Evolutionary conservation across 169 alveolate genomes (phyloP), one percentile per base, ranked within the genome.

Genomic region (Haemoproteus tartakovskyi): DNA sequence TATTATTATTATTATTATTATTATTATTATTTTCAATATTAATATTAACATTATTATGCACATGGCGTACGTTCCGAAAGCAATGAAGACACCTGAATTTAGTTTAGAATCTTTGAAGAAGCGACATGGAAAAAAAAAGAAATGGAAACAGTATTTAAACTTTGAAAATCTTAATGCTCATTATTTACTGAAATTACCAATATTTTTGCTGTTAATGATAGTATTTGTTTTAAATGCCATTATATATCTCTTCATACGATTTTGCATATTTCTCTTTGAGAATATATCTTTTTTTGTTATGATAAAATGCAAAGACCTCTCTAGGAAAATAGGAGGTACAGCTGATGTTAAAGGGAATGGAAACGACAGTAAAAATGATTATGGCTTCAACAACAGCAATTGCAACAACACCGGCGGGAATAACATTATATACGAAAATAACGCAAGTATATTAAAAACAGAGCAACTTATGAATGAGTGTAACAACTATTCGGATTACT

Each of bases 61-160:
- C n/a, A n/a, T n/a, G n/a, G n/a, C n/a, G n/a, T n/a, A n/a, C n/a
- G n/a, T n/a, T n/a, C n/a, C n/a, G n/a, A n/a, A n/a, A n/a, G n/a
- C n/a, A n/a, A 70, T 70, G 84, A 70, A 70, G 57, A 70, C 78
- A 19, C 84, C 84, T 3, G 84, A 70, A 45, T 70, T 70, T 47
- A 56, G 84, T 24, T 33, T 70, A 70, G 84, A 70, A 19, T 70
- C 84, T 4, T 60, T 70, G 21, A 70, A 56, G 27, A 70, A 43
- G 24, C 43, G 26, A 63, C 12, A 21, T 41, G 19, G 57, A 41
- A 38, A 70, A 70, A 45, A 70, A 47, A n/a, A 70, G 46, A 16
- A 70, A 43, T 2, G 29, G n/a, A n/a, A n/a, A n/a, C n/a, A n/a
- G n/a, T n/a, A 56, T 14, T 56, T 57, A 26, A 47, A 18, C 18